These are phyloP conservation scores for Yamadazyma blattariae DNA, from an alignment of 1,139 yeast genomes.

Conservation along the genomic window DNA sequence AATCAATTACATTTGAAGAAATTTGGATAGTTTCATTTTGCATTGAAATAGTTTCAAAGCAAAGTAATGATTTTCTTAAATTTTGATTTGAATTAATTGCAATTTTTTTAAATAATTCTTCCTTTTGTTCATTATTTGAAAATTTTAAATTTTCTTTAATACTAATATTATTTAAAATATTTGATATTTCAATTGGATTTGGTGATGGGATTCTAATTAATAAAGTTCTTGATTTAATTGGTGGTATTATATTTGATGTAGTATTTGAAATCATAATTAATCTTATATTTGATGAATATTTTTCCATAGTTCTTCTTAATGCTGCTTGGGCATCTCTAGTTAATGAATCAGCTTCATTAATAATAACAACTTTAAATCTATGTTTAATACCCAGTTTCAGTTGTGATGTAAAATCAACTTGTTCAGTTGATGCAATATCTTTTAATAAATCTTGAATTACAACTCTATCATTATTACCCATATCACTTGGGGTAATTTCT, in stretches of 20 bases:
- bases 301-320: slow-evolving; percentile 95
- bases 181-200: slow-evolving; percentile 49
- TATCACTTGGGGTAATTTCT: slow-evolving; percentile 95
- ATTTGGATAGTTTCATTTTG: slow-evolving; percentile 53
- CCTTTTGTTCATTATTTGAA: slow-evolving; percentile 19
- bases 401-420: slow-evolving; percentile 60
- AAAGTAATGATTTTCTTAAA: slow-evolving; percentile 71
- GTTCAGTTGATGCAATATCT: slow-evolving; percentile 94
- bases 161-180: slow-evolving; percentile 55
- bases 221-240: slow-evolving; percentile 90
- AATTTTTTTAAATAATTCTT: slow-evolving; percentile 49
- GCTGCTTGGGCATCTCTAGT: slow-evolving; percentile 98
- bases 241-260: slow-evolving; percentile 87
- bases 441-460: slow-evolving; percentile 92
- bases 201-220: slow-evolving; percentile 88
- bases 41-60: slow-evolving; percentile 82
- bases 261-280: slow-evolving; percentile 83
- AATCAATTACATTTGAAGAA: slow-evolving; percentile 34
- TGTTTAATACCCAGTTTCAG: slow-evolving; percentile 41
- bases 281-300: slow-evolving; percentile 84
- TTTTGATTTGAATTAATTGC: slow-evolving; percentile 64
- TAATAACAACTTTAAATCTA: slow-evolving; percentile 85
- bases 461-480: slow-evolving; percentile 92
- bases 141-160: slow-evolving; percentile 52
- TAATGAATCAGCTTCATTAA: slow-evolving; percentile 90